phyloP scores from a whole-genome alignment of 257 asterid genomes.

The Eucommia ulmoides region DNA sequence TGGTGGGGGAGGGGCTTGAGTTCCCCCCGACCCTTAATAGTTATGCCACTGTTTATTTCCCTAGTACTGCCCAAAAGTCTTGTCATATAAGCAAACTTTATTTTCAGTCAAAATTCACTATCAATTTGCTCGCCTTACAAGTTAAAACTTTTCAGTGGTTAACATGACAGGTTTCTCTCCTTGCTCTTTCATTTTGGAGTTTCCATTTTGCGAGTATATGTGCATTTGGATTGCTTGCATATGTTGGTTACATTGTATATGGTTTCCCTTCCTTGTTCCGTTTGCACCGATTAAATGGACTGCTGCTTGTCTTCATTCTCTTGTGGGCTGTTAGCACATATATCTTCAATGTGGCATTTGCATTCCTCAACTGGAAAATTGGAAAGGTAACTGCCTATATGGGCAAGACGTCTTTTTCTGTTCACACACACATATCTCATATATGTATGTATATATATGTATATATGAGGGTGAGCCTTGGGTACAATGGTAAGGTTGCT shows the following conservation, averaged over 20 bases:
- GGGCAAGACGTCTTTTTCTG: slow-evolving; percentile 12
- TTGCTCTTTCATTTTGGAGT: slow-evolving; percentile 95
- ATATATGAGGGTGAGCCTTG: too few relatives aligned
- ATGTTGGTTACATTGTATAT: slow-evolving; percentile 80
- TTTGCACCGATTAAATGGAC: slow-evolving; percentile 83
- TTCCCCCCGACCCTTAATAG: too few relatives aligned
- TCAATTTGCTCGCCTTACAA: slow-evolving; percentile 15
- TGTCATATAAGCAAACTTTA: background rate
- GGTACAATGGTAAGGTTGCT: too few relatives aligned
- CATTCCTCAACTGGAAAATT: slow-evolving; percentile 67
- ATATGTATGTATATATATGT: too few relatives aligned
- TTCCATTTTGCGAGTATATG: slow-evolving; percentile 97
- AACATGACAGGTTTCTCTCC: slow-evolving; percentile 77
- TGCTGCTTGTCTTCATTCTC: slow-evolving; percentile 96
- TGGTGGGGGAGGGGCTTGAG: too few relatives aligned
- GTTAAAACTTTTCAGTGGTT: too few relatives aligned
- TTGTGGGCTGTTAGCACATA: slow-evolving; percentile 98
- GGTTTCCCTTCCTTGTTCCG: slow-evolving; percentile 88
- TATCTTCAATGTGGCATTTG: slow-evolving; percentile 80
- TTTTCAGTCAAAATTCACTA: background rate
- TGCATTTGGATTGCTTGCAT: slow-evolving; percentile 89
- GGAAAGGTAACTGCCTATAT: slow-evolving; percentile 62
- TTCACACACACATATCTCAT: too few relatives aligned
- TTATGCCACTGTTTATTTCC: too few relatives aligned
- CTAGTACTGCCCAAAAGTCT: background rate